Evolutionary conservation across 352 stramenopile species (phyloP).

Genomic region (Pythium vanterpoolii): DNA sequence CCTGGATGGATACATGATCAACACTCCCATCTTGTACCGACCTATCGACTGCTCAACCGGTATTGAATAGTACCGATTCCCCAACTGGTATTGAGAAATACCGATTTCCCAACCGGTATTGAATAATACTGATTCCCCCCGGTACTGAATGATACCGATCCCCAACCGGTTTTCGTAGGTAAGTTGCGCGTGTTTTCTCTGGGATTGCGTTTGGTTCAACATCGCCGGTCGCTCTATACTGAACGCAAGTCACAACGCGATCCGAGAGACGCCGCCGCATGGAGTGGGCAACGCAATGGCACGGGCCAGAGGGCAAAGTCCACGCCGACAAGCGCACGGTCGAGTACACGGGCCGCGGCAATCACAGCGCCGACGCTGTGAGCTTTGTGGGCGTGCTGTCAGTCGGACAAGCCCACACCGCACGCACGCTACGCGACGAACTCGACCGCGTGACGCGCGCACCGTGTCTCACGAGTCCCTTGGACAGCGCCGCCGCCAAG

Average conservation of each 20-base stretch:
- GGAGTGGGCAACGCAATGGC: slow-evolving; percentile 26
- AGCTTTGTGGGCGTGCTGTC: slow-evolving; percentile 39
- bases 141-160: too few species aligned
- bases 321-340: slow-evolving; percentile 54
- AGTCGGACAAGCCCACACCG: slow-evolving; percentile 13
- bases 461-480: slow-evolving; percentile 14
- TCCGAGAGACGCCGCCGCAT: slow-evolving; percentile 1
- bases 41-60: background rate
- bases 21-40: background rate
- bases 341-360: slow-evolving; percentile 52
- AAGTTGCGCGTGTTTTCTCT: background rate
- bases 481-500: background rate
- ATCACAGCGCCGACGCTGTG: slow-evolving; percentile 45
- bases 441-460: background rate
- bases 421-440: background rate
- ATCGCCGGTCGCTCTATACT: slow-evolving; percentile 7
- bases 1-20: background rate
- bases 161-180: background rate
- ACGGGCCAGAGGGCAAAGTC: slow-evolving; percentile 46
- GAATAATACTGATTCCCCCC: too few species aligned
- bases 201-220: slow-evolving; percentile 19
- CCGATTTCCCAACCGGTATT: background rate
- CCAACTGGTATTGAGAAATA: background rate
- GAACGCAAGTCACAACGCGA: slow-evolving; percentile 5
- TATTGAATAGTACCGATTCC: too few species aligned